Evolutionary conservation across 2,329 filamentous ascomycete genomes (phyloP), one percentile per base, ranked within the genome.

Genomic region (Alternaria solani): DNA sequence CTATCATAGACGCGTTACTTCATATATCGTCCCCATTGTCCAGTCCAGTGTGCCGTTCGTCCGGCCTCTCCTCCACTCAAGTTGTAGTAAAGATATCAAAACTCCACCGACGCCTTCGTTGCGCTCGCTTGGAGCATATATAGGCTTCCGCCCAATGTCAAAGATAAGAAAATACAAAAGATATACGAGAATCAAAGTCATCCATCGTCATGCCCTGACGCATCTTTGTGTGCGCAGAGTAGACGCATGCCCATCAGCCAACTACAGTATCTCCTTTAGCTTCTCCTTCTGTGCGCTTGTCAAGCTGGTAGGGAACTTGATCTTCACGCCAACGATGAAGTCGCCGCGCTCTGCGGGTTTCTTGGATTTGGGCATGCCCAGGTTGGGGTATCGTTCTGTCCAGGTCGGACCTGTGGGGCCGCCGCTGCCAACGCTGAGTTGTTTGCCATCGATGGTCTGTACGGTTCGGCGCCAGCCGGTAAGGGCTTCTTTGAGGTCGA

Each of bases 281-380:
- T 90, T 85, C 65, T 88, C 82, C 84, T 97, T 98, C 81, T 98
- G 94, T 5, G 86, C 82, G 7, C 85, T 58, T 4, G 92, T 94
- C 79, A 99, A 80, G 41, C 81, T 89, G 3, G 88, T 89, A 0
- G 95, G 95, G 82, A 97, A 98, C 75, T 92, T 94, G 78, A 99
- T 94, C 74, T 95, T 95, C 73, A 97, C 94, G 61, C 89, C 91
- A 61, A 99, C 86, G 59, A 98, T 82, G 67, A 99, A 92, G 75
- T 97, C 93, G 25, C 95, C 95, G 57, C 94, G 87, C 71, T 93
- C 87, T 60, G 83, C 88, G 0, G 92, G 92, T 76, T 93, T 94
- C 86, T 97, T 98, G 62, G 92, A 92, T 73, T 95, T 89, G 38
- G 94, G 93, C 95, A 99, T 98, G 60, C 95, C 95, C n/a, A 92